Evolutionary conservation across 2,329 filamentous ascomycete genomes (phyloP).

Genomic region (Teratosphaeria zuluensis): DNA sequence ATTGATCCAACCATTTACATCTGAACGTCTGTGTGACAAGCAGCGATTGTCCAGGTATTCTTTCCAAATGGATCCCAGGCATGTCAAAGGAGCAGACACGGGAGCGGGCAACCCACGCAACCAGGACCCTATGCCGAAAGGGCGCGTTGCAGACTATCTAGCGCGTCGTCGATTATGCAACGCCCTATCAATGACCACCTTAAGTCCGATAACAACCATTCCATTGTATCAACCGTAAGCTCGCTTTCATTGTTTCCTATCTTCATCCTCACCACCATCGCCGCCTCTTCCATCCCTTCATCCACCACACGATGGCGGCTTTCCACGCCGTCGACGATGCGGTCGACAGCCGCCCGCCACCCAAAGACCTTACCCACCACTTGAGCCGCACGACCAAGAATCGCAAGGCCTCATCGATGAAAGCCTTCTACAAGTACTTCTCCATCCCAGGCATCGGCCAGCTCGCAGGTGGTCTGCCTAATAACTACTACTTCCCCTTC

Average conservation of each 20-base stretch:
- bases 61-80: no score
- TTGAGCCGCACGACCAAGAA: slow-evolving; percentile 60
- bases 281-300: neutral
- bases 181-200: neutral
- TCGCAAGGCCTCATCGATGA: slow-evolving; percentile 58
- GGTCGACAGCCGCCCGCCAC: slow-evolving; percentile 32
- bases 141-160: neutral
- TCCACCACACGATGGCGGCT: neutral
- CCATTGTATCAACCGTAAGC: neutral
- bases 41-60: no score
- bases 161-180: slow-evolving; percentile 6
- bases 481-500: slow-evolving; percentile 75
- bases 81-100: no score
- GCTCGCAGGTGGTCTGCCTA: slow-evolving; percentile 59
- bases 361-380: slow-evolving; percentile 70
- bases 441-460: slow-evolving; percentile 51
- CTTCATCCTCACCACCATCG: neutral
- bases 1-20: no score
- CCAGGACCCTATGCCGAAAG: no score
- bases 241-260: neutral
- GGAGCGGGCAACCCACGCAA: no score
- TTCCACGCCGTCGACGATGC: neutral
- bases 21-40: no score
- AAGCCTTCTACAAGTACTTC: slow-evolving; percentile 82
- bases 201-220: neutral